These are phyloP conservation scores for Ampelomyces quisqualis DNA, from an alignment of 2,329 filamentous ascomycete genomes.

Conservation along the genomic window DNA sequence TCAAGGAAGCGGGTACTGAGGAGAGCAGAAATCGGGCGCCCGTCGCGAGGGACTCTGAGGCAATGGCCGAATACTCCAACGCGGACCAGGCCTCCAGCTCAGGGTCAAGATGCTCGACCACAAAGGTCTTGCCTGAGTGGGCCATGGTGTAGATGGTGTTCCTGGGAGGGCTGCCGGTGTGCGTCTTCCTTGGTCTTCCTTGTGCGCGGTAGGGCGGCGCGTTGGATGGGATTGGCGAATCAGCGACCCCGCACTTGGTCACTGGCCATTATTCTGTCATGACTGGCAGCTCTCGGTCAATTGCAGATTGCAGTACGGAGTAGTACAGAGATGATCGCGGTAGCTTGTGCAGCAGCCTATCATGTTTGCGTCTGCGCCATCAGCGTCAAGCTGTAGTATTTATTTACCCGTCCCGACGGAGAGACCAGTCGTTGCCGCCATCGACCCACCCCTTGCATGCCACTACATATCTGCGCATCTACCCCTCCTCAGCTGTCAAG, in stretches of 20 bases:
- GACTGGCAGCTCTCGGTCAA: conserved; percentile 12
- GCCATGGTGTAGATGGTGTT: conserved; percentile 29
- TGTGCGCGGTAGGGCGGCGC: conserved; percentile 15
- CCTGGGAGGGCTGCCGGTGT: conserved; percentile 17
- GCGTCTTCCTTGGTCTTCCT: too few species aligned
- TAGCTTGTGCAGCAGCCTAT: conserved; percentile 18
- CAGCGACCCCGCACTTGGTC: conserved; percentile 4
- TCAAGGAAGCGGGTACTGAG: conserved; percentile 69
- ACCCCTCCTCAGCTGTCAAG: conserved; percentile 30
- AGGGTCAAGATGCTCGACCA: conserved; percentile 94
- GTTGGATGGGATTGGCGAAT: conserved; percentile 28
- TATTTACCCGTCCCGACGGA: conserved; percentile 16
- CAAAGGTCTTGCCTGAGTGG: conserved; percentile 66
- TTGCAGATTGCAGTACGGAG: conserved; percentile 29
- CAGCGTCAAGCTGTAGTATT: conserved; percentile 12
- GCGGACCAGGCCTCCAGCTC: conserved; percentile 94
- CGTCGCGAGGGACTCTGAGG: conserved; percentile 69
- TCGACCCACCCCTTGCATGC: conserved; percentile 27
- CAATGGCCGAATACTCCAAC: conserved; percentile 88
- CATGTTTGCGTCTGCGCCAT: not conserved
- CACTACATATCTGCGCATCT: conserved; percentile 38
- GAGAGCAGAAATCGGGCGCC: conserved; percentile 76
- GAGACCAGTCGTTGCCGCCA: conserved; percentile 24
- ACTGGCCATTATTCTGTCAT: conserved; percentile 10
- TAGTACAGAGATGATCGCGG: too few species aligned